Evolutionary conservation across 2,329 filamentous ascomycete genomes (phyloP).

Genomic region (Mycosphaerella arachidis): DNA sequence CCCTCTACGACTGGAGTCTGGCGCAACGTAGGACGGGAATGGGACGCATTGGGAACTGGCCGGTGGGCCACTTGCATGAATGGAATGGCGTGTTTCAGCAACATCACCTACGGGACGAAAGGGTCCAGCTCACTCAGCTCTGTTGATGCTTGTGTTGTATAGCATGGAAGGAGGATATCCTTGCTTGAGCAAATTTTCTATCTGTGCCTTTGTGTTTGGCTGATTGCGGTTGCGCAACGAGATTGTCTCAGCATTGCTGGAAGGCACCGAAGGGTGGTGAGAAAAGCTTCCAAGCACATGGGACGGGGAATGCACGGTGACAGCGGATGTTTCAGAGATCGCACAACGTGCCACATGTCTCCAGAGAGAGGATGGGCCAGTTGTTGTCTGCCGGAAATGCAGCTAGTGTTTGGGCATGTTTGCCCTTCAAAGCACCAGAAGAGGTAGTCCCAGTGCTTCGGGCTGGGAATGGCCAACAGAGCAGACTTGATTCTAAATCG

Average conservation of each 20-base stretch:
- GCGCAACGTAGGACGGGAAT: background rate
- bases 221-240: constrained; percentile 5
- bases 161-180: constrained; percentile 7
- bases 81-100: constrained; percentile 1
- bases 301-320: background rate
- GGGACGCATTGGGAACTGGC: constrained; percentile 4
- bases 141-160: constrained; percentile 10
- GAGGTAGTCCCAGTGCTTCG: background rate
- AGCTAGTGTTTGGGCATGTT: constrained; percentile 1
- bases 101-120: background rate
- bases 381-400: background rate
- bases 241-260: constrained; percentile 4
- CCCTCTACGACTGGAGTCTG: constrained; percentile 1
- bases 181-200: constrained; percentile 3
- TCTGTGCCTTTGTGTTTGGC: background rate
- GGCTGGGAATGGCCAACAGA: background rate
- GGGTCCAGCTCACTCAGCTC: constrained; percentile 12
- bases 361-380: constrained; percentile 6
- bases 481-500: constrained; percentile 9
- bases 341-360: constrained; percentile 11
- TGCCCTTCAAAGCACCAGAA: background rate
- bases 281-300: background rate
- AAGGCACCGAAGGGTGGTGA: background rate
- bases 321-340: constrained; percentile 11
- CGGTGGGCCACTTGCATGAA: constrained; percentile 17